Base-by-base conservation (phyloP, 108 stramenopile genomes). In the Nitzschia sp. region DNA sequence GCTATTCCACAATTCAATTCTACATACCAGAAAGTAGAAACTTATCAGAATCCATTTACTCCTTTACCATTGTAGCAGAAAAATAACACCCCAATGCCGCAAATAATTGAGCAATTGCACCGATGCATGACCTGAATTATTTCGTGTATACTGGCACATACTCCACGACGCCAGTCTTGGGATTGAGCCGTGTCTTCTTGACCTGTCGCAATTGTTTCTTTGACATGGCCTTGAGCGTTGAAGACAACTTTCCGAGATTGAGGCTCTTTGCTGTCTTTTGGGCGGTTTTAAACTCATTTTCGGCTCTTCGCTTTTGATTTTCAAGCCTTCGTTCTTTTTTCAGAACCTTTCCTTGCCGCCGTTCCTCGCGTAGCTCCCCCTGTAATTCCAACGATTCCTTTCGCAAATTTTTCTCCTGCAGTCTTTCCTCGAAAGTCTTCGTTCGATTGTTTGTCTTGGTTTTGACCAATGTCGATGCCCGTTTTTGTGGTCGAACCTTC, bases 171-270 rank as follows among this genome's bases (percentile, higher is more conserved):
- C 96, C 95, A 48, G 94, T 95, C 88, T 94, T 93, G 23, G 79
- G 75, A 82, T 97, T 97, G 75, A 97, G 78, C 62, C 95, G 53
- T 58, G 89, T 95, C 85, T 97, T 97, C 81, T 97, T 97, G 75
- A 97, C 92, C 78, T 92, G 88, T 68, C 95, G 75, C 58, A 97
- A 77, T 75, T 97, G 95, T 63, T 96, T 96, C 90, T 97, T 97
- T 68, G 91, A 95, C 96, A 97, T 94, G 45, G 87, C 84, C 87
- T 92, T 94, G 68, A 97, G 76, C 45, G 89, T 96, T 15, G 62
- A 68, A 15, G 83, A 76, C 35, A 89, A 50, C 53, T 79, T 90
- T 41, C 72, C 73, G n/a, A 57, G 50, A 69, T 90, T 92, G 66
- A 95, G 63, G 26, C 28, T 71, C 68, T 90, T 87, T 53, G 81